phyloP scores from a whole-genome alignment of 768 basidiomycete genomes.

The Mycena rosella region DNA sequence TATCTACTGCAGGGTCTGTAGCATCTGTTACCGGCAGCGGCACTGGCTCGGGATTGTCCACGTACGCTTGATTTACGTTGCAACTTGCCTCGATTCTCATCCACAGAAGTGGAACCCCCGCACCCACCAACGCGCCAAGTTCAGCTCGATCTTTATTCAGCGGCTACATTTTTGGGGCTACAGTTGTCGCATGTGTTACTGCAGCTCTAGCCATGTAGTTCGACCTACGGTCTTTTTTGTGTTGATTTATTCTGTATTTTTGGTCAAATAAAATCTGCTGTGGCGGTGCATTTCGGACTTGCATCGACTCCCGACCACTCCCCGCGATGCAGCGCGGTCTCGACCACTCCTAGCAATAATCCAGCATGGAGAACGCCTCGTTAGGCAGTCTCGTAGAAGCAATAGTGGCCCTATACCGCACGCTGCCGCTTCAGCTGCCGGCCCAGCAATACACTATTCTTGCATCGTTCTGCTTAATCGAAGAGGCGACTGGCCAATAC shows the following conservation, averaged over 20 bases:
- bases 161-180: neutral
- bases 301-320: neutral
- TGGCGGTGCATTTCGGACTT: neutral
- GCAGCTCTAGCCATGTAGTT: slow-evolving; percentile 11
- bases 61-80: slow-evolving; percentile 1
- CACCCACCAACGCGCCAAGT: neutral
- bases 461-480: slow-evolving; percentile 65
- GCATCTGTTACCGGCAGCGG: slow-evolving; percentile 3
- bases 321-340: neutral
- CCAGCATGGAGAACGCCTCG: neutral
- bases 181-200: neutral
- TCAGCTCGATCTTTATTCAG: neutral
- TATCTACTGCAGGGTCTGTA: slow-evolving; percentile 17
- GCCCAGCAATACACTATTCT: slow-evolving; percentile 74
- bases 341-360: neutral
- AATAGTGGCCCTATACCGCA: slow-evolving; percentile 59
- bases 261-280: neutral
- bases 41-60: neutral
- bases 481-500: slow-evolving; percentile 34
- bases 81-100: neutral
- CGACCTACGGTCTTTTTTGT: too few relatives aligned
- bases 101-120: slow-evolving; percentile 9
- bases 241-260: too few relatives aligned
- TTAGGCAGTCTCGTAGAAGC: slow-evolving; percentile 40
- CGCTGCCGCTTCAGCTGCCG: slow-evolving; percentile 62